Evolutionary conservation across 192 early-diverging fungal genomes (phyloP), one percentile per base, ranked within the genome.

Genomic region (Phycomyces nitens): DNA sequence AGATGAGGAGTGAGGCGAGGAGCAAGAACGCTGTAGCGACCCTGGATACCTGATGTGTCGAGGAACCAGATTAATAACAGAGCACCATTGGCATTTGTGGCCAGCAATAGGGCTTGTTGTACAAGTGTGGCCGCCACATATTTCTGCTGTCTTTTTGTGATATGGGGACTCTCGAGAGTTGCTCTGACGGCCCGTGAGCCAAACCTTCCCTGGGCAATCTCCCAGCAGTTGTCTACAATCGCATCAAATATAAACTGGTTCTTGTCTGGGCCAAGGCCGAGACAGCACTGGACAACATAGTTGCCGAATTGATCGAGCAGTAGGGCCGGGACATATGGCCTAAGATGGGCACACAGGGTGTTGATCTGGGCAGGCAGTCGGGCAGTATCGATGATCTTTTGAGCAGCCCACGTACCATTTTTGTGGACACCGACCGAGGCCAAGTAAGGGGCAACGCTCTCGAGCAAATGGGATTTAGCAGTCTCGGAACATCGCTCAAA

Each of bases 171-270:
- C 79, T 98, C 96, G 29, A 98, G 83, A 65, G 93, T 95, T 12
- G 94, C 90, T 68, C 94, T 83, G 75, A 96, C 92, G 6, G 95
- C 93, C 10, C 96, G 86, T 0, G 93, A 91, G 53, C 96, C 96
- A 70, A 96, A 98, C 5, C 96, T 87, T 44, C 93, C 94, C 66
- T 90, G 90, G 15, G 89, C 91, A 70, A 98, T 86, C 62, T 97
- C 93, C 71, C 82, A 74, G 69, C 91, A 94, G 60, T 88, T 89
- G 27, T 87, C 84, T 43, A 85, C 82, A 77, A 96, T 92, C n/a
- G 96, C 91, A 63, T 97, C 94, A 74, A 93, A 98, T 27, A 97
- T 88, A 64, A 97, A 98, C 76, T 94, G 91, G 65, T 94, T 95
- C 11, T 81, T 79, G 14, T 83, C 63, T 22, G 80, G 72, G 29